Evolutionary conservation across 2,329 filamentous ascomycete genomes (phyloP), one percentile per base, ranked within the genome.

Genomic region (Dactylonectria macrodidyma): DNA sequence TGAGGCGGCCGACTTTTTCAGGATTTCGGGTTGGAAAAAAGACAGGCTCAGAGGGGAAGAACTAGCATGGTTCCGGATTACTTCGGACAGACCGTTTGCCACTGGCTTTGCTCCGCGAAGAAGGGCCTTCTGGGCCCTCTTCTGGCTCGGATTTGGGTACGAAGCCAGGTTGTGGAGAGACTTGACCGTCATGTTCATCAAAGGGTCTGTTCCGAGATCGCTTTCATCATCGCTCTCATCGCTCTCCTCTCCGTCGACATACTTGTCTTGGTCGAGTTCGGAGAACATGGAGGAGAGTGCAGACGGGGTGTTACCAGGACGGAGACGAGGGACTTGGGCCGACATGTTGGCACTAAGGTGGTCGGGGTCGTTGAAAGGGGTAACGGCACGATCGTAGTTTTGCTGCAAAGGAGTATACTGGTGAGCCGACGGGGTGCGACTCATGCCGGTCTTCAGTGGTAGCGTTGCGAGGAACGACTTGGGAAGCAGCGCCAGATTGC

Each of bases 141-240:
- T 84, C 75, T 88, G 87, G 75, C 81, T 84, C 8, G 86, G 87
- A 70, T 89, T 89, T 5, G 84, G 81, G 70, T 88, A 89, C 1
- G 87, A 89, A 16, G 87, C 87, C 70, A 89, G 75, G 70, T 85
- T 89, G 46, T 84, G 83, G 24, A 89, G 80, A 34, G 82, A 84
- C 72, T 88, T 87, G 73, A 85, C 81, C 12, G 81, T 79, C 68
- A 83, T 79, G 52, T 78, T 83, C 65, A 80, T 77, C 57, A 84
- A 74, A 1, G 79, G 75, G 22, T 80, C 77, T 60, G 75, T 75
- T 7, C 66, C 67, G 34, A 71, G 66, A 10, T 79, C 77, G 33
- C 73, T 76, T 7, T 78, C 78, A 44, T 76, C 70, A 34, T 81
- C 80, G 22, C 75, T 75, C 41, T 75, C 76, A 26, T 75, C 72